Evolutionary conservation across 2,329 filamentous ascomycete genomes (phyloP).

Genomic region (Rhynchosporium graminicola): DNA sequence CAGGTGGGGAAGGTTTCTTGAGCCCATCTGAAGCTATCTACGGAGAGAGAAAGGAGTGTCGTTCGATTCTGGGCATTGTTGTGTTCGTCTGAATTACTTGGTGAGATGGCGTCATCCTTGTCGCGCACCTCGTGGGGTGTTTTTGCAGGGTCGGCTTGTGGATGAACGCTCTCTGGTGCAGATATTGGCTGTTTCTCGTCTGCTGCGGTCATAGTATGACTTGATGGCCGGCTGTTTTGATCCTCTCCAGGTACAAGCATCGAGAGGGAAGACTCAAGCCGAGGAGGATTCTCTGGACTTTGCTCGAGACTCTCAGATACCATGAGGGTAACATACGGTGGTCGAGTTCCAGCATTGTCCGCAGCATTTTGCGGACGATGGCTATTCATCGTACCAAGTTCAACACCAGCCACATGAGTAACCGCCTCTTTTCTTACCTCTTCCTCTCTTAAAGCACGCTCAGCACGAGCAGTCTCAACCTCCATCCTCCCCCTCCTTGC

Average conservation of each 20-base stretch:
- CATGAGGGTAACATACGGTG: neutral
- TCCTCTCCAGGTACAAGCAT: slow-evolving; percentile 26
- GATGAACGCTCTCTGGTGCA: neutral
- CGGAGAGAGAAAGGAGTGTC: slow-evolving; percentile 55
- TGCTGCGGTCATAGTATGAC: slow-evolving; percentile 22
- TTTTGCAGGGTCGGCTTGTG: neutral
- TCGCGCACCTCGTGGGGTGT: neutral
- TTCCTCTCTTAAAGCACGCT: slow-evolving; percentile 32
- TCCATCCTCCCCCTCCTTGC: slow-evolving; percentile 56
- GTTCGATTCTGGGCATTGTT: slow-evolving; percentile 26
- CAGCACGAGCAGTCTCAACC: slow-evolving; percentile 46
- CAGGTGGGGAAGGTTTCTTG: slow-evolving; percentile 72
- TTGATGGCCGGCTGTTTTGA: slow-evolving; percentile 22
- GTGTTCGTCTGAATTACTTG: neutral
- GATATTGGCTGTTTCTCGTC: slow-evolving; percentile 24
- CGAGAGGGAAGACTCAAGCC: slow-evolving; percentile 24
- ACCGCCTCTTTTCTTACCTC: slow-evolving; percentile 51
- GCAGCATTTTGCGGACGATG: neutral
- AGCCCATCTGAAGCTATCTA: slow-evolving; percentile 54
- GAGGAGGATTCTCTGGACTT: neutral
- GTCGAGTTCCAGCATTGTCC: neutral
- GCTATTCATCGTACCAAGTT: neutral
- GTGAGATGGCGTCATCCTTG: neutral
- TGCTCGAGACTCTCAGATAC: slow-evolving; percentile 40
- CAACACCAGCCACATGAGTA: slow-evolving; percentile 51